These are phyloP conservation scores for Forsythia viridissima DNA, from an alignment of 257 asterid genomes.

Conservation along the genomic window DNA sequence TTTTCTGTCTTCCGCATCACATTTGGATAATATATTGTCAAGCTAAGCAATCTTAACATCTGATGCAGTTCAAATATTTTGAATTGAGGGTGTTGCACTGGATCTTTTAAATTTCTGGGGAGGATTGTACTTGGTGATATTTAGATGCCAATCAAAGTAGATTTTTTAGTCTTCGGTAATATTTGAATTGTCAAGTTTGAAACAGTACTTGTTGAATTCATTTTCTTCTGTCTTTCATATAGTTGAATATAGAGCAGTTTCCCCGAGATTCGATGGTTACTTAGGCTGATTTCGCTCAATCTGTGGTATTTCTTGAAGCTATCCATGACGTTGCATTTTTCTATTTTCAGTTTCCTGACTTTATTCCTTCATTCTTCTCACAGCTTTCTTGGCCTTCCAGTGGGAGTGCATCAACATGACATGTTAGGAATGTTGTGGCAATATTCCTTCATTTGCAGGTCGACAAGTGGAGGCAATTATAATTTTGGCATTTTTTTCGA, in stretches of 20 bases:
- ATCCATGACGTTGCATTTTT: constrained; percentile 25
- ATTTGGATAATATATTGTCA: background rate
- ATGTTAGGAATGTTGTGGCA: constrained; percentile 62
- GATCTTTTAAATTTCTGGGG: background rate
- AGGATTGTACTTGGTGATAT: background rate
- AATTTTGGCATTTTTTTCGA: background rate
- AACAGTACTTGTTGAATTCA: background rate
- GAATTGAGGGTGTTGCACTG: background rate
- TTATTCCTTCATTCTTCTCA: constrained; percentile 72
- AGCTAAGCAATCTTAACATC: background rate
- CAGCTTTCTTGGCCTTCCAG: constrained; percentile 69
- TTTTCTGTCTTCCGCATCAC: background rate
- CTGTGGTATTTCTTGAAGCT: background rate
- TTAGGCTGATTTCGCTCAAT: background rate
- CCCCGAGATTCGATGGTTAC: background rate
- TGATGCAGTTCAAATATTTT: background rate
- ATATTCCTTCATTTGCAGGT: constrained; percentile 52
- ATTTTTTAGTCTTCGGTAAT: background rate
- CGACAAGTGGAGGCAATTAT: constrained; percentile 61
- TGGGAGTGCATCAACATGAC: constrained; percentile 58
- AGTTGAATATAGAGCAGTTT: background rate
- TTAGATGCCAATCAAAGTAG: background rate
- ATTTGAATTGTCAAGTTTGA: background rate
- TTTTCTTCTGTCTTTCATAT: background rate
- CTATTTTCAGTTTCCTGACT: constrained; percentile 76